Conservation (phyloP, 345 rosid genomes). For the Ceriops decandra region DNA sequence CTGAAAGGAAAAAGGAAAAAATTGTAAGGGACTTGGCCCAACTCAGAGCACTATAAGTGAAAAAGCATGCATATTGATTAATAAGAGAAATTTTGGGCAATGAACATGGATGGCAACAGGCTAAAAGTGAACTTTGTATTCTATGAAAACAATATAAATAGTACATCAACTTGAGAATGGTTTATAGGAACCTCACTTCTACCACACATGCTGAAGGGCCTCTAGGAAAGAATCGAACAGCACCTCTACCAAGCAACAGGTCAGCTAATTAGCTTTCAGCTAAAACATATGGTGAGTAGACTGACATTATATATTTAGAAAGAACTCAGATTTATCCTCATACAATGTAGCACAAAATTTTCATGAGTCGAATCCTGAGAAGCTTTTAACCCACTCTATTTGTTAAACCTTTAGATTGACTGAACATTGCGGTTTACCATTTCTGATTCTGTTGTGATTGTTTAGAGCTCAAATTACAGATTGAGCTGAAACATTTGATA, state of each 20-base stretch:
- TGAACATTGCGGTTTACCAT: too few relatives aligned
- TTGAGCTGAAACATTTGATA: too few relatives aligned
- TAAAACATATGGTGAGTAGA: slow-evolving; percentile 9
- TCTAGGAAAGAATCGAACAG: slow-evolving; percentile 78
- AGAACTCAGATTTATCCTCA: slow-evolving; percentile 1
- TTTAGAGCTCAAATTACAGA: too few relatives aligned
- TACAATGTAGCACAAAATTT: too few relatives aligned
- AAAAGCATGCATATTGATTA: neutral
- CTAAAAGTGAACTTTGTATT: neutral
- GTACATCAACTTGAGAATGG: neutral
- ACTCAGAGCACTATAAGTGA: neutral
- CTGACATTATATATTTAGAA: neutral
- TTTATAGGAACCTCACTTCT: slow-evolving; percentile 52
- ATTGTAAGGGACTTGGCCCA: neutral
- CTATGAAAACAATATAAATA: neutral
- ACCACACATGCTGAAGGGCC: slow-evolving; percentile 68
- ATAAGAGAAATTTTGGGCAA: neutral
- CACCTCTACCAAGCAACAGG: slow-evolving; percentile 51
- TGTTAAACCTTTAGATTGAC: too few relatives aligned
- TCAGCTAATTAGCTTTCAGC: slow-evolving; percentile 11
- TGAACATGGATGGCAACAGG: neutral
- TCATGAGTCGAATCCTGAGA: too few relatives aligned
- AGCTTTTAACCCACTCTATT: too few relatives aligned
- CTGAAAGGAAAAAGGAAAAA: slow-evolving; percentile 42
- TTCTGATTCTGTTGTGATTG: too few relatives aligned